Evolutionary conservation across 2,329 filamentous ascomycete species (phyloP).

Genomic region (Fonsecaea multimorphosa): DNA sequence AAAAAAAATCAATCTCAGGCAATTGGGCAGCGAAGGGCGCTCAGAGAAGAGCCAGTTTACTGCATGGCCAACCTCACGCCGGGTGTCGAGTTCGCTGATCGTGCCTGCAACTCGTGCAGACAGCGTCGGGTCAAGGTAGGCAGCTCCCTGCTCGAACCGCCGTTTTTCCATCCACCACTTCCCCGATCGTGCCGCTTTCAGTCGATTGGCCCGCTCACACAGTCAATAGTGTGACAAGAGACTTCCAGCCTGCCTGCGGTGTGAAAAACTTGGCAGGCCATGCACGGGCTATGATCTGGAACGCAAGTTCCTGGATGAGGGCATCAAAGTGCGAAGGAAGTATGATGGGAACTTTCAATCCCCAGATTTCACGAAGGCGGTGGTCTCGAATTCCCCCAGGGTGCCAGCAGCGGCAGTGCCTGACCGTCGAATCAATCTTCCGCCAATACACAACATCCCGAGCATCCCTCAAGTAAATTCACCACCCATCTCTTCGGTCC

Average conservation of each 20-base stretch:
- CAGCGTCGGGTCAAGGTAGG: conserved; percentile 36
- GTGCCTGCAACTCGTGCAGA: conserved; percentile 35
- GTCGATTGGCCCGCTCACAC: conserved; percentile 11
- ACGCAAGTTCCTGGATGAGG: conserved; percentile 53
- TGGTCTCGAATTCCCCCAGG: conserved; percentile 18
- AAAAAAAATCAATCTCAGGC: conserved; percentile 11
- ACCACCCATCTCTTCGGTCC: conserved; percentile 18
- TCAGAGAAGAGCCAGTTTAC: conserved; percentile 3
- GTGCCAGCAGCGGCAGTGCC: neutral
- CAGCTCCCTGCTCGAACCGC: neutral
- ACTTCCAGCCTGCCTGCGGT: conserved; percentile 48
- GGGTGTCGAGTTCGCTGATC: conserved; percentile 25
- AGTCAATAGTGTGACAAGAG: conserved; percentile 50
- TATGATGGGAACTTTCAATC: conserved; percentile 33
- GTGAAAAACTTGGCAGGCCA: conserved; percentile 46
- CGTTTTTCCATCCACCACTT: neutral
- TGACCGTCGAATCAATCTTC: conserved; percentile 17
- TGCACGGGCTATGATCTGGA: conserved; percentile 53
- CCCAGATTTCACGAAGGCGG: conserved; percentile 18
- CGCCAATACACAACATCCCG: conserved; percentile 19
- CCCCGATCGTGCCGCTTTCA: neutral
- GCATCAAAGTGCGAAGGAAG: conserved; percentile 47
- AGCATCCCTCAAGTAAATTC: conserved; percentile 23
- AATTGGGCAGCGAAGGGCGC: conserved; percentile 18
- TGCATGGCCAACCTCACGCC: conserved; percentile 27